A percentile compares a stretch with the other conserved stretches of the same genome.
Conservation (phyloP, 257 asterid genomes). For the Cruciata laevipes region DNA sequence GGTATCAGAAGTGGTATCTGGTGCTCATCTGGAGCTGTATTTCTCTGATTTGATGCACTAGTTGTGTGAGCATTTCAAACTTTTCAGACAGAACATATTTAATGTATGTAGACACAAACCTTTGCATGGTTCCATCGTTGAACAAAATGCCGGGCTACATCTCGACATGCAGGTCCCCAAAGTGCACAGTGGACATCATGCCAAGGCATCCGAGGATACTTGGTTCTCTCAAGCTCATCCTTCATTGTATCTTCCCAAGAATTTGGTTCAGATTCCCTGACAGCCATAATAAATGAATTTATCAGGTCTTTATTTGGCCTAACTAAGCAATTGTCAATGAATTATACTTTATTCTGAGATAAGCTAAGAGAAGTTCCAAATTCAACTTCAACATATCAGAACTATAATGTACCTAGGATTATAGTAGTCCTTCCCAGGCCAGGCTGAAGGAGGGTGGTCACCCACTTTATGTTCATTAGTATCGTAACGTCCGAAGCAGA, state of each 20-base stretch:
- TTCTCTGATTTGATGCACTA: slow-evolving; percentile 51
- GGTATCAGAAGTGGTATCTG: slow-evolving; percentile 89
- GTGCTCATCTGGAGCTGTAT: slow-evolving; percentile 80
- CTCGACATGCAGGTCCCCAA: slow-evolving; percentile 98
- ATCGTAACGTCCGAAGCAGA: slow-evolving; percentile 94
- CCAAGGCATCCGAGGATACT: slow-evolving; percentile 98
- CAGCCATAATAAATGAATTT: background rate
- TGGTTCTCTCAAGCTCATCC: slow-evolving; percentile 79
- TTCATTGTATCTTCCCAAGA: slow-evolving; percentile 90
- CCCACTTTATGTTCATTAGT: slow-evolving; percentile 67
- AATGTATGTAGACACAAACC: slow-evolving; percentile 32
- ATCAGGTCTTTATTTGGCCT: background rate
- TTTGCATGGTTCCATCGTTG: slow-evolving; percentile 99
- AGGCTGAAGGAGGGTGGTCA: slow-evolving; percentile 55
- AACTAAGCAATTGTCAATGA: background rate
- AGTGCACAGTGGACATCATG: slow-evolving; percentile 97
- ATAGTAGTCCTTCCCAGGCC: slow-evolving; percentile 98
- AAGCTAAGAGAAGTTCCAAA: background rate
- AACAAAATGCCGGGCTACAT: slow-evolving; percentile 89
- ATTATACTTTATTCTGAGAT: background rate
- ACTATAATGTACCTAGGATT: slow-evolving; percentile 65
- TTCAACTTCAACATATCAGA: background rate
- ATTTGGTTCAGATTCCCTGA: slow-evolving; percentile 95
- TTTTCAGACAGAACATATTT: slow-evolving; percentile 6
- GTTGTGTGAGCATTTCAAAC: slow-evolving; percentile 23